A percentile compares a stretch with the other conserved stretches of the same genome.
Conservation (phyloP, 2,329 filamentous ascomycete genomes). For the Pyrenochaeta sp. region DNA sequence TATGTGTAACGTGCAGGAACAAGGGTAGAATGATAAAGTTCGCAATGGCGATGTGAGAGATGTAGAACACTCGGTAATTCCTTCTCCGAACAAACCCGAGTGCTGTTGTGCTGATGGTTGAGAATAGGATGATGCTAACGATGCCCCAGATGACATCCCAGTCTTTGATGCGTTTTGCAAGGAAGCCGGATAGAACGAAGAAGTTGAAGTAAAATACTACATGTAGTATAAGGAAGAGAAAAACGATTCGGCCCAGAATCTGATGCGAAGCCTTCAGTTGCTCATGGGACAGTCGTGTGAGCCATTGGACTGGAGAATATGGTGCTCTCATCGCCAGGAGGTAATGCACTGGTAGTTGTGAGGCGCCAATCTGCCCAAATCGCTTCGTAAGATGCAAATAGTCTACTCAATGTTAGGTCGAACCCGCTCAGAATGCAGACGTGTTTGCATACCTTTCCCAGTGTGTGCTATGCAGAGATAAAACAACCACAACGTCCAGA, state of each 20-base stretch:
- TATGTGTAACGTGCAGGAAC: conserved; percentile 65
- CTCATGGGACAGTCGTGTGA: conserved; percentile 64
- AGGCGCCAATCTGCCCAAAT: conserved; percentile 66
- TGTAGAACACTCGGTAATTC: conserved; percentile 65
- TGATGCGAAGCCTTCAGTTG: conserved; percentile 66
- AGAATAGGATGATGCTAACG: conserved; percentile 56
- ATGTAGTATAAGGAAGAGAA: conserved; percentile 61
- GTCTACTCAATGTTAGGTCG: conserved; percentile 51
- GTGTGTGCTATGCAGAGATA: conserved; percentile 60
- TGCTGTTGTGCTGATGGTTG: conserved; percentile 58
- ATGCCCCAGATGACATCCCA: conserved; percentile 67
- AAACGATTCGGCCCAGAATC: conserved; percentile 64
- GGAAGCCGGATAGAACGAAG: conserved; percentile 60
- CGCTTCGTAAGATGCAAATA: conserved; percentile 71
- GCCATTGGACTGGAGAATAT: conserved; percentile 60
- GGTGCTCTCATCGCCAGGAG: conserved; percentile 62
- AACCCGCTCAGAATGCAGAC: neutral
- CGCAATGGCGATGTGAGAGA: conserved; percentile 63
- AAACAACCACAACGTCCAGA: conserved; percentile 64
- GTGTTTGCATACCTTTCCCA: conserved; percentile 59
- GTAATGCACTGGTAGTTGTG: conserved; percentile 67
- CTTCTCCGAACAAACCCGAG: conserved; percentile 56
- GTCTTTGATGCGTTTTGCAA: conserved; percentile 63
- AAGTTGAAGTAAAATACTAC: conserved; percentile 65
- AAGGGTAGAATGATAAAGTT: conserved; percentile 58